A percentile compares a stretch with the other conserved stretches of the same genome.
Conservation (phyloP, 768 basidiomycete genomes). For the Trametes punicea region DNA sequence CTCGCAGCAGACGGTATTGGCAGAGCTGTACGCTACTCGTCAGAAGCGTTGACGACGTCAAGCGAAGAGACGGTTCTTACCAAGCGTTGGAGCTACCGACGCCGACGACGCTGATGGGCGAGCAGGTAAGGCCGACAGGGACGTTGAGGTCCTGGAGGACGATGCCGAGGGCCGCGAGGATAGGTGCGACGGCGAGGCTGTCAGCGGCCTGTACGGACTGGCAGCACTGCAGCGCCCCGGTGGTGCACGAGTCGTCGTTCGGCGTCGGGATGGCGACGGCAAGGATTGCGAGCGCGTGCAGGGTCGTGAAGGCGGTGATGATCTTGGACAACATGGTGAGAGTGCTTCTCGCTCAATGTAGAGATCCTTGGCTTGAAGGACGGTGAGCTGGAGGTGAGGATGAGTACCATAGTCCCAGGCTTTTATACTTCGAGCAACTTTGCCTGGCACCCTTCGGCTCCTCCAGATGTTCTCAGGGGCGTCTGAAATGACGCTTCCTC, state of each 20-base stretch:
- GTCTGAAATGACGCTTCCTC: no score
- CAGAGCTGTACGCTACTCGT: background rate
- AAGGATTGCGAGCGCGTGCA: constrained; percentile 9
- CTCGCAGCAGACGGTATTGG: constrained; percentile 8
- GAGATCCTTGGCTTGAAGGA: background rate
- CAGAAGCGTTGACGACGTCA: background rate
- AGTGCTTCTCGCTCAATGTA: background rate
- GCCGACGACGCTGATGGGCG: constrained; percentile 11
- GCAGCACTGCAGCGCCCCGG: constrained; percentile 10
- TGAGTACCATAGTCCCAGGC: background rate
- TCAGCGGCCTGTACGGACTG: background rate
- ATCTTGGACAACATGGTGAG: constrained; percentile 1
- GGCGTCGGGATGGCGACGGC: constrained; percentile 10
- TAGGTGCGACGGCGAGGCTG: constrained; percentile 3
- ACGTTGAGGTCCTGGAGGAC: constrained; percentile 17
- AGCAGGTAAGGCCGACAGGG: constrained; percentile 19
- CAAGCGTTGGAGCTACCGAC: background rate
- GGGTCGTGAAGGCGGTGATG: background rate
- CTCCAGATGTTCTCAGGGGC: no score
- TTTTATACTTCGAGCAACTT: background rate
- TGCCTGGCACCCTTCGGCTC: background rate
- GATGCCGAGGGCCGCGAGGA: constrained; percentile 15
- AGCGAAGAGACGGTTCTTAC: background rate
- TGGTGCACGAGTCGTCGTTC: constrained; percentile 2
- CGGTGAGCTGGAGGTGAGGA: background rate